These are phyloP conservation scores for Dryas drummondii DNA, from an alignment of 306 rosid genomes.

Conservation along the genomic window DNA sequence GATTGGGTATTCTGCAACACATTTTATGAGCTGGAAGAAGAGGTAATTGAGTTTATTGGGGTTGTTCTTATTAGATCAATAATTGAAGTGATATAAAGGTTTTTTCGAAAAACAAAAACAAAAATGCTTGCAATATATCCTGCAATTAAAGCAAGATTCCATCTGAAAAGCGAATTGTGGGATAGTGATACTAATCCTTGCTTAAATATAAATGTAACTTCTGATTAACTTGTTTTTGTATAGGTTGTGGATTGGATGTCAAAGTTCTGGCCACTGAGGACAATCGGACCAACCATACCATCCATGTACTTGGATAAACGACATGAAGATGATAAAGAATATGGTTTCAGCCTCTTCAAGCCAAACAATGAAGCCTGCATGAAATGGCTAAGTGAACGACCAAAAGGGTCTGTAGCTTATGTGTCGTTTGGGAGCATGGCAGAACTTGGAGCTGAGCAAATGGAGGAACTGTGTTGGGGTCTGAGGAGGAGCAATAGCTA, in stretches of 20 bases:
- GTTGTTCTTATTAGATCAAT: not conserved
- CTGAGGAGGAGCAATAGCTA: not conserved
- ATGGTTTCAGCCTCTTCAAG: constrained; percentile 28
- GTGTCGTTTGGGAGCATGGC: constrained; percentile 35
- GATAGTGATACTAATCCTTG: not conserved
- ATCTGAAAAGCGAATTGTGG: too few relatives aligned
- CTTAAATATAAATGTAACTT: not conserved
- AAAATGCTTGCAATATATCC: too few relatives aligned
- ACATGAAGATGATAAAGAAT: constrained; percentile 31
- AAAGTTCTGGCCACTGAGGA: constrained; percentile 37
- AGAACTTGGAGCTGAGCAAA: constrained; percentile 19
- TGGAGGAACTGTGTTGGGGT: constrained; percentile 25
- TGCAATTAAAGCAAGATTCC: too few relatives aligned
- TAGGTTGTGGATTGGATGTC: constrained; percentile 31
- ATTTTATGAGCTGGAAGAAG: constrained; percentile 31
- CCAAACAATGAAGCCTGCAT: constrained; percentile 27
- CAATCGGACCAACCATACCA: constrained; percentile 46
- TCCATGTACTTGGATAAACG: constrained; percentile 37
- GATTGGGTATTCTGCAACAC: constrained; percentile 42
- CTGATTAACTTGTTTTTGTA: not conserved
- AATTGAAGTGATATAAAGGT: not conserved
- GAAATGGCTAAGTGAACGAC: constrained; percentile 34
- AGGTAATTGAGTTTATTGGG: constrained; percentile 12
- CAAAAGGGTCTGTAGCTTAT: constrained; percentile 29
- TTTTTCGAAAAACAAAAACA: not conserved